phyloP scores from a whole-genome alignment of 495 filamentous ascomycete genomes.

The Talaromyces thailandensis region DNA sequence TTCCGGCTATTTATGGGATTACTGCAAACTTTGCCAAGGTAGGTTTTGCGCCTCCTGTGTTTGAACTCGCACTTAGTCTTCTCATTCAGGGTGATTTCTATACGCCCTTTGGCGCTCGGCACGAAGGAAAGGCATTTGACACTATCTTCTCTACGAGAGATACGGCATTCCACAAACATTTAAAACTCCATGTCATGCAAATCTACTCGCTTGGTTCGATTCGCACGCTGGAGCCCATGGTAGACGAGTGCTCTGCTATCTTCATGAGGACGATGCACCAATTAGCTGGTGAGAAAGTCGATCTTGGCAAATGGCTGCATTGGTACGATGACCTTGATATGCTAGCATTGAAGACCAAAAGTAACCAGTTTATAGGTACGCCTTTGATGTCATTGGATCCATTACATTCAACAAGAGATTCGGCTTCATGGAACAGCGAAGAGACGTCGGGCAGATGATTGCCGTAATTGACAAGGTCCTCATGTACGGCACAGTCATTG shows the following conservation, averaged over 20 bases:
- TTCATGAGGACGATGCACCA: not conserved
- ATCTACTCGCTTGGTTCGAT: not conserved
- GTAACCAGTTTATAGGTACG: not conserved
- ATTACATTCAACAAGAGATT: not conserved
- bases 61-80: not conserved
- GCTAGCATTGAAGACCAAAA: not conserved
- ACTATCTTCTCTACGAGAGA: not conserved
- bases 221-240: not conserved
- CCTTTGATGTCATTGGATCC: not conserved
- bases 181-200: not conserved
- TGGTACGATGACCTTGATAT: not conserved
- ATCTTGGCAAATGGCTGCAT: not conserved
- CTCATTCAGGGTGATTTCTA: not conserved
- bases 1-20: not conserved
- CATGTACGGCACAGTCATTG: not conserved
- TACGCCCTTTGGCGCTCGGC: not conserved
- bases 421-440: not conserved
- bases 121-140: not conserved
- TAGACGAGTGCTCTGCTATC: not conserved
- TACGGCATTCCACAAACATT: not conserved
- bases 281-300: not conserved
- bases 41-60: not conserved
- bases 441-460: not conserved
- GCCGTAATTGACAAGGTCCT: not conserved
- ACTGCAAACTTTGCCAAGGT: not conserved